Evolutionary conservation across 495 filamentous ascomycete genomes (phyloP).

Genomic region (Daldinia bambusicola): DNA sequence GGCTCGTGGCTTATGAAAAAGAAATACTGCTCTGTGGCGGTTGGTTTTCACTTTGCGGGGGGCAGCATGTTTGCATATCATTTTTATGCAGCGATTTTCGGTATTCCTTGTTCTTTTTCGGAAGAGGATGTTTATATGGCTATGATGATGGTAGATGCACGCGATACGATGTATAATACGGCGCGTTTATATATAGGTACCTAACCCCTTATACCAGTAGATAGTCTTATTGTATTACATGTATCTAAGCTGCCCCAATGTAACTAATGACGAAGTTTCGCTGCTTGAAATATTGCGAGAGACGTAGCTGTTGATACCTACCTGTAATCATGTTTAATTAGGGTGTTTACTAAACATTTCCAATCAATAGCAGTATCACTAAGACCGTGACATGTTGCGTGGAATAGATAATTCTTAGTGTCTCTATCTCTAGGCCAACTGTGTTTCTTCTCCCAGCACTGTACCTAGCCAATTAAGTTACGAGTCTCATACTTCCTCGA

Average conservation of each 20-base stretch:
- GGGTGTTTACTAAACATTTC: too few species aligned
- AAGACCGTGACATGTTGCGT: too few species aligned
- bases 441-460: too few species aligned
- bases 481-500: background rate
- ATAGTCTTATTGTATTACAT: constrained; percentile 40
- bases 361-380: background rate
- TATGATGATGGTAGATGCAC: constrained; percentile 7
- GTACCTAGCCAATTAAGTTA: constrained; percentile 3
- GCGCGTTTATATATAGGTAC: constrained; percentile 22
- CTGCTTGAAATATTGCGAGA: background rate
- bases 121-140: background rate
- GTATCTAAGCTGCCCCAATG: constrained; percentile 4
- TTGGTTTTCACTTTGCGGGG: background rate
- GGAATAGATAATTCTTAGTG: too few species aligned
- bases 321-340: too few species aligned
- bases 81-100: constrained; percentile 21
- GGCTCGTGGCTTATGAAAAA: constrained; percentile 33
- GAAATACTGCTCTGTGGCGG: background rate
- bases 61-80: constrained; percentile 30
- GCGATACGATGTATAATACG: background rate
- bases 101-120: background rate
- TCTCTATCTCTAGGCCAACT: too few species aligned
- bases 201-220: constrained; percentile 5
- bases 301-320: background rate
- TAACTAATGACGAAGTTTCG: constrained; percentile 3